A percentile compares a stretch with the other conserved stretches of the same genome.
Evolutionary conservation across 75 land plant species (phyloP).

Genomic region (Cupressus sempervirens): DNA sequence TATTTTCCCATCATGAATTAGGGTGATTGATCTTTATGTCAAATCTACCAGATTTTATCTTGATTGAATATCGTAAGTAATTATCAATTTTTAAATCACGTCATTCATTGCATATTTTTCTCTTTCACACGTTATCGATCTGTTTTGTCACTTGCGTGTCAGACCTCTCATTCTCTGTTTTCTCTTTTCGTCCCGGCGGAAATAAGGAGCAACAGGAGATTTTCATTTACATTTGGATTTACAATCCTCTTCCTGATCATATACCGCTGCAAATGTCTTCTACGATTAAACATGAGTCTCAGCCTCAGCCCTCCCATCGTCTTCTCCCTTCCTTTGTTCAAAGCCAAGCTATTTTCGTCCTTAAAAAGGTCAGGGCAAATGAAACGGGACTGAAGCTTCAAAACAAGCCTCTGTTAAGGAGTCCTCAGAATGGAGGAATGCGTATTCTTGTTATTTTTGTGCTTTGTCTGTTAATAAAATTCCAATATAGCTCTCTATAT

Average conservation of each 20-base stretch:
- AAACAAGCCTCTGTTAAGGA: background rate
- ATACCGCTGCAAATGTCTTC: background rate
- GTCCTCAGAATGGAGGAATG: background rate
- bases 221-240: too few species aligned
- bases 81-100: too few species aligned
- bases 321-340: background rate
- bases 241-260: too few species aligned
- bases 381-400: slow-evolving; percentile 8
- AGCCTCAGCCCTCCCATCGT: slow-evolving; percentile 3
- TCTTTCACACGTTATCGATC: too few species aligned
- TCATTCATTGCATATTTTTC: too few species aligned
- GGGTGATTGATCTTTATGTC: too few species aligned
- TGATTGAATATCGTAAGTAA: too few species aligned
- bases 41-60: too few species aligned
- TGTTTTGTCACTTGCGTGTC: too few species aligned
- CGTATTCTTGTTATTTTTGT: background rate
- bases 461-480: background rate
- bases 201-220: background rate
- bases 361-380: background rate
- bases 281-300: background rate
- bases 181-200: background rate
- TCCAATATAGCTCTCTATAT: background rate
- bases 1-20: too few species aligned
- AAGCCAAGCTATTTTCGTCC: background rate
- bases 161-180: background rate